Evolutionary conservation across 2,329 filamentous ascomycete genomes (phyloP).

Genomic region (Colletotrichum spinosum): DNA sequence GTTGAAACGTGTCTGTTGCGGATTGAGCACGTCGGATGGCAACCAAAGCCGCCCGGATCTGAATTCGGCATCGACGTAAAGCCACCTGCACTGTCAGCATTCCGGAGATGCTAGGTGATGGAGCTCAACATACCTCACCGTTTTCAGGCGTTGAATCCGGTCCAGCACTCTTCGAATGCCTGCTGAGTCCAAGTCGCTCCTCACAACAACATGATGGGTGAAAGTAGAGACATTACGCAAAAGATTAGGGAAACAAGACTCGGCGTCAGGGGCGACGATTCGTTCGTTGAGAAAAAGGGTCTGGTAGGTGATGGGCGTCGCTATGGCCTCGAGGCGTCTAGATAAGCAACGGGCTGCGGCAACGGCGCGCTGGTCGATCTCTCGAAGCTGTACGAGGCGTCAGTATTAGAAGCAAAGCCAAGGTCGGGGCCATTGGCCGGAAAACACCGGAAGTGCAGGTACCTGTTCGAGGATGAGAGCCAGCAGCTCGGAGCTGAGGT

Average conservation of each 20-base stretch:
- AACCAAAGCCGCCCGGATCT: conserved; percentile 47
- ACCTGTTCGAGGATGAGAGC: conserved; percentile 56
- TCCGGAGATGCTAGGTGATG: background rate
- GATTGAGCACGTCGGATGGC: conserved; percentile 53
- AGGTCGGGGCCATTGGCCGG: background rate
- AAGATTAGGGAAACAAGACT: conserved; percentile 46
- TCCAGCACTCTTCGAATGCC: conserved; percentile 51
- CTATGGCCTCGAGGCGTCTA: conserved; percentile 53
- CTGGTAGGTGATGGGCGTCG: conserved; percentile 56
- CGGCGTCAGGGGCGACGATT: conserved; percentile 50
- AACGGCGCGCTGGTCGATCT: conserved; percentile 50
- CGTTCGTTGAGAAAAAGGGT: conserved; percentile 51
- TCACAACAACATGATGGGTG: conserved; percentile 55
- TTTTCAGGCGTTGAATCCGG: conserved; percentile 49
- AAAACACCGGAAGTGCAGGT: conserved; percentile 21
- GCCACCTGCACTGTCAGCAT: conserved; percentile 49
- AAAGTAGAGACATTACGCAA: conserved; percentile 50
- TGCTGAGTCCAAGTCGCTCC: conserved; percentile 52
- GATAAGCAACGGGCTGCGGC: conserved; percentile 51
- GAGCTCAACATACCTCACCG: conserved; percentile 51
- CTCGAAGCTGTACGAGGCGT: conserved; percentile 49
- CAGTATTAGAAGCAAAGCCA: background rate
- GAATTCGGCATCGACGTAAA: conserved; percentile 48
- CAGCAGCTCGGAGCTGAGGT: conserved; percentile 58
- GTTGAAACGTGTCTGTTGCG: conserved; percentile 43